Base-by-base conservation (phyloP, 768 basidiomycete genomes). In the Panaeolus cyanescens region DNA sequence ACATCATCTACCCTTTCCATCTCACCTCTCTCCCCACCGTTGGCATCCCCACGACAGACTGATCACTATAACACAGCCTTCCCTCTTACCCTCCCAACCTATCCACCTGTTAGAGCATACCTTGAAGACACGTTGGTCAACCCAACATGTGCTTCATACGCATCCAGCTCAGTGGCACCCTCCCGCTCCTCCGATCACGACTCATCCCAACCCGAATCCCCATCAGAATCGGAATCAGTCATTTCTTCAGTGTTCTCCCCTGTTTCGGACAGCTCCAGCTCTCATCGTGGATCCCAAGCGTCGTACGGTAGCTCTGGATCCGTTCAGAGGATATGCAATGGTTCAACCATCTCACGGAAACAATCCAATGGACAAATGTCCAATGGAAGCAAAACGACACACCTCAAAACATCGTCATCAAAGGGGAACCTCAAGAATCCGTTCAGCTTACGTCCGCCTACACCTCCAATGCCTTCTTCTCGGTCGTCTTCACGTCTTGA, bases 71-170 rank as follows among this genome's bases (percentile, higher is more conserved):
- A 58, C 33, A 67, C 64, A 32, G 71, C 66, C 20, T 71, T 72
- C 57, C 75, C 74, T 5, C 67, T 77, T 5, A 75, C 76, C 0
- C 67, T 76, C 17, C 76, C 76, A 0, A 65, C 66, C 5, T 67
- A 62, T 19, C 58, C 55, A 1, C 62, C 62, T 5, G 55, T 55
- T 17, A 20, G 28, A 37, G 50, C 40, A 28, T 54, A 55, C 13
- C 32, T 45, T 17, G 31, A 40, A 6, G 56, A 42, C 8, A 56
- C 42, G 19, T 54, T 53, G 50, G 39, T 53, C 57, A 56, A 53
- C 13, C n/a, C 50, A 30, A 28, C 50, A 30, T 54, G 36, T 20
- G 55, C 58, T 31, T 61, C 55, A 17, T 55, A 54, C 9, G n/a
- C 53, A 4, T 62, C 62, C 56, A 55, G 31, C 42, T 66, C 70